Base-by-base conservation (phyloP, 106 monocot genomes). In the Vanilla planifolia region DNA sequence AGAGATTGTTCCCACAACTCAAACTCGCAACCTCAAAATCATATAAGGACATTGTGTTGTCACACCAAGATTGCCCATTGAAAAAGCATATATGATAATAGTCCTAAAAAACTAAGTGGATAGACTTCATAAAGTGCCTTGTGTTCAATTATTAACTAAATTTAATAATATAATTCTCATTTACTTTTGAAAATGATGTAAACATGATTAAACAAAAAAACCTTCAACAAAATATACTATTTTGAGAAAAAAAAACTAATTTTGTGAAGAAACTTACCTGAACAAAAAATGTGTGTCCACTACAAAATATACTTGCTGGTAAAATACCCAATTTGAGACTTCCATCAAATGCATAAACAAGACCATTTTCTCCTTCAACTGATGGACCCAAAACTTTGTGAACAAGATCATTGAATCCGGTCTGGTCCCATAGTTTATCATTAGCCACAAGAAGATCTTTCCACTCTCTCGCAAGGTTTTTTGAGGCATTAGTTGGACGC, bases 231-330 rank as follows among this genome's bases (percentile, higher is more conserved):
- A 32, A 27, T 51, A 26, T 51, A 26, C 11, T 28, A 35, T 19
- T 35, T n/a, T 57, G 0, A 11, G 9, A 1, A 20, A 36, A 9
- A 33, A 55, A 5, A 37, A 26, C 6, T 5, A 40, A 35, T 2
- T 8, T 35, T 2, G 0, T 15, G 10, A 57, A 36, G n/a, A n/a
- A 35, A 57, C 57, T 57, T 89, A 90, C 94, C 83, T 95, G 94
- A 36, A 98, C 85, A 77, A 98, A 98, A 51, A 82, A 98, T 51
- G 96, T 98, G 46, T 98, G 96, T 10, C 96, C 96, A 75, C 91
- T 92, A 72, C 96, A 98, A 59, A 98, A 98, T 75, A 98, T 88
- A 64, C 92, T 98, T 14, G 98, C 79, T 29, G 98, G 82, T 61
- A 98, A 63, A 43, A 98, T 75, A 24, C 92, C 98, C 59, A 98